Percentiles rank a stretch among this genome's conserved stretches.
phyloP scores from a whole-genome alignment of 2,329 filamentous ascomycete species.

The Aspergillus sp. region DNA sequence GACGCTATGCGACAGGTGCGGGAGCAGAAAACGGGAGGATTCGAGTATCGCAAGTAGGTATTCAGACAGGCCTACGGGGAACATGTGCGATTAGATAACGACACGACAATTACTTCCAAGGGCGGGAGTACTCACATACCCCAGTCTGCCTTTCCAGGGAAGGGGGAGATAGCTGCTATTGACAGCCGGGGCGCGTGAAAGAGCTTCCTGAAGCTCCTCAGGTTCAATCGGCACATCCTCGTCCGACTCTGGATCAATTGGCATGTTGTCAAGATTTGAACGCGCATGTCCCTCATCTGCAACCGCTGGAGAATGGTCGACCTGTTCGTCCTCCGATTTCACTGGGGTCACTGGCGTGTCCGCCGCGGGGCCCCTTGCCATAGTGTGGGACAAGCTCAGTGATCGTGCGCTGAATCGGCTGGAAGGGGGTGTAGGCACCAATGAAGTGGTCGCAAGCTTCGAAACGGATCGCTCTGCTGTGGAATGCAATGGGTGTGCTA shows the following conservation, averaged over 20 bases:
- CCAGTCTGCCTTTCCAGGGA: conserved; percentile 85
- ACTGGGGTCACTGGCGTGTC: neutral
- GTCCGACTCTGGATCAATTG: conserved; percentile 55
- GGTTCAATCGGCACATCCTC: conserved; percentile 53
- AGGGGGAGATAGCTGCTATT: conserved; percentile 81
- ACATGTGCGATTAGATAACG: neutral
- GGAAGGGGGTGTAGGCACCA: neutral
- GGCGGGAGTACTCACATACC: conserved; percentile 66
- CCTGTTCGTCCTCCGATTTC: neutral
- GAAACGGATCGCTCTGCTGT: conserved; percentile 6
- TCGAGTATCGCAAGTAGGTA: conserved; percentile 81
- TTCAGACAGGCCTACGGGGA: conserved; percentile 74
- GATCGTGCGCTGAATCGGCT: conserved; percentile 3
- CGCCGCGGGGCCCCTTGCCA: neutral
- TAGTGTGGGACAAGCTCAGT: conserved; percentile 1
- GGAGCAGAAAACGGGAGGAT: conserved; percentile 83
- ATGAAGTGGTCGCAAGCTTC: conserved; percentile 9
- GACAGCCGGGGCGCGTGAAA: conserved; percentile 69
- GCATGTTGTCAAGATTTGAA: conserved; percentile 19
- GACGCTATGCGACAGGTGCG: conserved; percentile 88
- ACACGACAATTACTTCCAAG: too few species aligned
- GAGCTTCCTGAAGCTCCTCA: conserved; percentile 59
- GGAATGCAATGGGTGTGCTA: conserved; percentile 15
- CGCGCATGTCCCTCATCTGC: neutral
- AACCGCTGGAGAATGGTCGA: neutral